phyloP scores from a whole-genome alignment of 2,329 filamentous ascomycete genomes.

The Colletotrichum siamense region DNA sequence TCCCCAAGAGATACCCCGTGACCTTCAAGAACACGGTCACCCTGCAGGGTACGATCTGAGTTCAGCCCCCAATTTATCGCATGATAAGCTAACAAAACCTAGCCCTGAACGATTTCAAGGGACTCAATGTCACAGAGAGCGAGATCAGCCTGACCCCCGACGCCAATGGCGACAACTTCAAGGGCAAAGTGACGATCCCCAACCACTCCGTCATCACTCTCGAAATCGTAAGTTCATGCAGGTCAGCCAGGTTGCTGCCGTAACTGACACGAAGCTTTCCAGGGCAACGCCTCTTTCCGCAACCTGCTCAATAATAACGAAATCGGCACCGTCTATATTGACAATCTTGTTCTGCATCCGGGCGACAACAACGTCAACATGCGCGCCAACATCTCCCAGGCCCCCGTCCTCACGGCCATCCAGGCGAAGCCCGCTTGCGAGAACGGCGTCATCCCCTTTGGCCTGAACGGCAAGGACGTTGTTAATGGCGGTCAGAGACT shows the following conservation, averaged over 20 bases:
- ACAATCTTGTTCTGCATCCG: constrained; percentile 63
- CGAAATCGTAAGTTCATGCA: constrained; percentile 57
- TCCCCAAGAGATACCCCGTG: constrained; percentile 53
- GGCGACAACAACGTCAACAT: constrained; percentile 63
- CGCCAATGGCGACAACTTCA: constrained; percentile 63
- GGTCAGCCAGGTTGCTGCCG: background rate
- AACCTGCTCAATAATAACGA: constrained; percentile 56
- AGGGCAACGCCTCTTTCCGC: constrained; percentile 69
- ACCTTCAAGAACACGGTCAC: constrained; percentile 62
- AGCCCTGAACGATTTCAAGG: constrained; percentile 61
- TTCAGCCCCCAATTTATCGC: background rate
- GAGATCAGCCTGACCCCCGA: constrained; percentile 47
- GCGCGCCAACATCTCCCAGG: constrained; percentile 58
- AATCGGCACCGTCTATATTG: constrained; percentile 63
- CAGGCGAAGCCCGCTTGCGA: constrained; percentile 56
- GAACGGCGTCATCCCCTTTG: constrained; percentile 58
- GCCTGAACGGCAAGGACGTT: constrained; percentile 59
- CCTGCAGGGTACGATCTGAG: constrained; percentile 40
- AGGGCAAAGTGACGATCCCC: constrained; percentile 63
- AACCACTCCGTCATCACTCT: constrained; percentile 70
- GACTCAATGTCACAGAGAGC: constrained; percentile 57
- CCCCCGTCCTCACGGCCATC: constrained; percentile 46
- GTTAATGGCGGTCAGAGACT: constrained; percentile 56
- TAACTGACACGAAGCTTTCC: background rate
- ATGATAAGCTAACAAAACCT: constrained; percentile 12